Percentiles rank a stretch among this genome's conserved stretches.
phyloP scores from a whole-genome alignment of 164 flowering plant species.

The Umbilicus rupestris region DNA sequence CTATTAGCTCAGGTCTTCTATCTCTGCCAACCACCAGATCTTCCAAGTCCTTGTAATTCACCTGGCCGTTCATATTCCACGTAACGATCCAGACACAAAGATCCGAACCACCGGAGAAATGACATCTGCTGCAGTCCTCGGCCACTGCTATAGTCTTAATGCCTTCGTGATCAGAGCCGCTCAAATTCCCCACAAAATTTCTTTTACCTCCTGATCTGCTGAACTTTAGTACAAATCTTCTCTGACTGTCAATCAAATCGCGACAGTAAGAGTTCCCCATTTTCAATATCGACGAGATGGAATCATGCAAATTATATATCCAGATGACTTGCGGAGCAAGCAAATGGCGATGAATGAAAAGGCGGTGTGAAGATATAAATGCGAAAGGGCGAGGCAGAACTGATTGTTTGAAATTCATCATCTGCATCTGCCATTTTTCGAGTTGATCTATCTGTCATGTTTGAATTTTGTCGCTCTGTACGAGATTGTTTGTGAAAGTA shows the following conservation, averaged over 20 bases:
- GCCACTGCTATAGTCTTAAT: conserved; percentile 28
- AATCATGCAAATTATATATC: not conserved
- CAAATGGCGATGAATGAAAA: not conserved
- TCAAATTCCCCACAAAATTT: conserved; percentile 2
- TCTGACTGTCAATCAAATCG: not conserved
- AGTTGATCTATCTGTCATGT: conserved; percentile 5
- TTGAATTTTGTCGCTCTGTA: not conserved
- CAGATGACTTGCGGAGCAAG: not conserved
- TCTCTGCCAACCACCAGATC: conserved; percentile 33
- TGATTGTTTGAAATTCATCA: not conserved
- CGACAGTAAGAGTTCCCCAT: not conserved
- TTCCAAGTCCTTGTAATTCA: conserved; percentile 31
- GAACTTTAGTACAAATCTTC: not conserved
- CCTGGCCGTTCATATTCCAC: conserved; percentile 87
- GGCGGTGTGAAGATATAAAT: conserved; percentile 8
- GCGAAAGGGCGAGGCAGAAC: not conserved
- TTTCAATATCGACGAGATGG: not conserved
- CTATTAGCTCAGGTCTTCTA: conserved; percentile 45
- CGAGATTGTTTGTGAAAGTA: not conserved
- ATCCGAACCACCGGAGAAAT: conserved; percentile 26
- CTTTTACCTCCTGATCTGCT: conserved; percentile 2
- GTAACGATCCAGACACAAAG: conserved; percentile 59
- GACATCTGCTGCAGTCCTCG: conserved; percentile 15
- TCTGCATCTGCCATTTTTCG: not conserved
- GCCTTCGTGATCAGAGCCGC: conserved; percentile 30